A percentile compares a stretch with the other conserved stretches of the same genome.
phyloP scores from a whole-genome alignment of 331 rosid genomes.

The Stylosanthes scabra region DNA sequence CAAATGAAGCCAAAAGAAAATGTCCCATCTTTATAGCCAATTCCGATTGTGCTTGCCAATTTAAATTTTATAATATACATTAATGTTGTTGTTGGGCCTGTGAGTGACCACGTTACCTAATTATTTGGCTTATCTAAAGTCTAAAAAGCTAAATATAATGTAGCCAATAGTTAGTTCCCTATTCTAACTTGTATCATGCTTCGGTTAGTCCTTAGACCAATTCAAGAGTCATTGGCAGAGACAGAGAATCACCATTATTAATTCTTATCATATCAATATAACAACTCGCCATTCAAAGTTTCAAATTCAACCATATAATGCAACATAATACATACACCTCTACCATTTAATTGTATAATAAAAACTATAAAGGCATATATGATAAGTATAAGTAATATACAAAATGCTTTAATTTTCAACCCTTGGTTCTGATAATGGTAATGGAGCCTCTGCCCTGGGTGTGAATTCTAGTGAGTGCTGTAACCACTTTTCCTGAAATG shows the following conservation, averaged over 20 bases:
- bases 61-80: neutral
- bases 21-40: no score
- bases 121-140: constrained; percentile 2
- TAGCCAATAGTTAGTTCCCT: constrained; percentile 12
- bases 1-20: no score
- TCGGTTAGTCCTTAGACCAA: neutral
- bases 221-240: neutral
- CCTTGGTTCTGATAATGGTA: constrained; percentile 56
- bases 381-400: constrained; percentile 31
- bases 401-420: constrained; percentile 31
- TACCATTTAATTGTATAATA: constrained; percentile 19
- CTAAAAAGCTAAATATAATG: constrained; percentile 1
- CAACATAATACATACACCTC: neutral
- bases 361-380: constrained; percentile 13
- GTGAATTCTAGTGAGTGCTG: constrained; percentile 56
- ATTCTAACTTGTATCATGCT: neutral
- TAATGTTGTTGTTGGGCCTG: constrained; percentile 7
- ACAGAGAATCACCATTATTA: neutral
- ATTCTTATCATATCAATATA: neutral
- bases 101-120: constrained; percentile 3
- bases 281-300: constrained; percentile 25
- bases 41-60: no score
- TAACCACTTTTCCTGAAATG: constrained; percentile 54
- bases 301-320: constrained; percentile 11
- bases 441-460: constrained; percentile 57